phyloP scores from a whole-genome alignment of 805 yeast species.

The Yarrowia osloensis region DNA sequence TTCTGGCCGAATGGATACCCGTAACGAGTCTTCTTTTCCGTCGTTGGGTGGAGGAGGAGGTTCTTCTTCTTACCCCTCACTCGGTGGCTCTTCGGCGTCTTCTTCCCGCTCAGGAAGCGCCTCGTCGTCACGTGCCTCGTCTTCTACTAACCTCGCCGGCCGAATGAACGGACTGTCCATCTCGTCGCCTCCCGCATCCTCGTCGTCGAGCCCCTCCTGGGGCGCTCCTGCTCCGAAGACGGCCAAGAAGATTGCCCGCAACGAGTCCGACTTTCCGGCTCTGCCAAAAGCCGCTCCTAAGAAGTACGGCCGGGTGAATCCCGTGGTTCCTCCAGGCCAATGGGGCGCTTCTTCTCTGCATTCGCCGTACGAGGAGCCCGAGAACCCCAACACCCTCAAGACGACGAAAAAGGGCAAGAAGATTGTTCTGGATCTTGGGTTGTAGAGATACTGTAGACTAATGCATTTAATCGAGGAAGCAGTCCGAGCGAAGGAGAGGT shows the following conservation, averaged over 20 bases:
- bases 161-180: conserved; percentile 30
- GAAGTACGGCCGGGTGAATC: conserved; percentile 29
- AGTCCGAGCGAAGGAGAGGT: too few species aligned
- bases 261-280: conserved; percentile 33
- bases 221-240: conserved; percentile 21
- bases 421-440: conserved; percentile 20
- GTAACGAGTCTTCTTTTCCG: conserved; percentile 24
- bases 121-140: conserved; percentile 1
- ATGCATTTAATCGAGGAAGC: too few species aligned
- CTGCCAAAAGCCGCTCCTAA: conserved; percentile 22
- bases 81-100: conserved; percentile 1
- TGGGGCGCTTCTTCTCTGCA: conserved; percentile 18
- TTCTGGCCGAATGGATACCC: conserved; percentile 6
- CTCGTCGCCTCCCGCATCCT: neutral
- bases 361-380: conserved; percentile 22
- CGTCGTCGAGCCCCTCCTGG: neutral
- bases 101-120: neutral
- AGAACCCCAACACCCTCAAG: conserved; percentile 25
- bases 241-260: conserved; percentile 30
- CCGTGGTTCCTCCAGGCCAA: conserved; percentile 15
- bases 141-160: conserved; percentile 22
- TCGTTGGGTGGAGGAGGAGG: conserved; percentile 3
- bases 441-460: conserved; percentile 8
- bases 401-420: conserved; percentile 28
- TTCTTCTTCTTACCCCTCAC: too few species aligned